A percentile compares a stretch with the other conserved stretches of the same genome.
These are phyloP conservation scores for Mycosphaerella sp. DNA, from an alignment of 2,329 filamentous ascomycete species.

Conservation along the genomic window DNA sequence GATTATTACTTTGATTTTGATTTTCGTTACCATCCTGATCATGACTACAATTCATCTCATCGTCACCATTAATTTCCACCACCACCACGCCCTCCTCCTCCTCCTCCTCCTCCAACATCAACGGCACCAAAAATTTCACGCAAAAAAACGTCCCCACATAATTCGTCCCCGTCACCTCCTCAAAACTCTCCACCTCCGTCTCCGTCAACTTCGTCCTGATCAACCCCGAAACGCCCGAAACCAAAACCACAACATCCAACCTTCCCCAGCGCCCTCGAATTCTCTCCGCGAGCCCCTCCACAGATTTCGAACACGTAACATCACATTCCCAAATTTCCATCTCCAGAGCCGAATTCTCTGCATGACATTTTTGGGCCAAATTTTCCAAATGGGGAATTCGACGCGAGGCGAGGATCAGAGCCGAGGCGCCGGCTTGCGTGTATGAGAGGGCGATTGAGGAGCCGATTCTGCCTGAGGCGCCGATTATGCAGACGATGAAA, in stretches of 20 bases:
- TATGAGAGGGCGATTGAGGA: slow-evolving; percentile 33
- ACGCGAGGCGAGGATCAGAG: slow-evolving; percentile 34
- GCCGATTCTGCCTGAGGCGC: slow-evolving; percentile 35
- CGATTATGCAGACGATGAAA: slow-evolving; percentile 35
- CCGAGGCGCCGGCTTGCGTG: slow-evolving; percentile 31
- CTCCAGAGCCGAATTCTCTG: too few relatives aligned
- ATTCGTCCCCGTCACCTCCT: slow-evolving; percentile 25
- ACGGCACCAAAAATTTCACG: slow-evolving; percentile 29
- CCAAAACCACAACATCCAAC: slow-evolving; percentile 26
- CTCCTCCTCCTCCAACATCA: slow-evolving; percentile 7
- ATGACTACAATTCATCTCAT: too few relatives aligned
- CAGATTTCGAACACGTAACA: slow-evolving; percentile 19
- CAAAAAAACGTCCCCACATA: slow-evolving; percentile 28
- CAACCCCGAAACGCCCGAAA: slow-evolving; percentile 28
- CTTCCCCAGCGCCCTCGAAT: slow-evolving; percentile 17
- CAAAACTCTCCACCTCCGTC: slow-evolving; percentile 21
- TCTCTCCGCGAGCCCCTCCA: slow-evolving; percentile 18
- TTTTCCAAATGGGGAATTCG: slow-evolving; percentile 27
- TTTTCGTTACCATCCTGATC: too few relatives aligned
- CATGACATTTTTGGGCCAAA: slow-evolving; percentile 4
- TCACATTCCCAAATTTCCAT: slow-evolving; percentile 26
- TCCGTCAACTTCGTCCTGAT: slow-evolving; percentile 17
- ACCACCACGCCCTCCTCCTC: too few relatives aligned
- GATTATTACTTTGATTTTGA: too few relatives aligned
- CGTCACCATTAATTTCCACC: too few relatives aligned